A percentile compares a stretch with the other conserved stretches of the same genome.
These are phyloP conservation scores for Corymbia citriodora DNA, from an alignment of 441 rosid species.

Conservation along the genomic window DNA sequence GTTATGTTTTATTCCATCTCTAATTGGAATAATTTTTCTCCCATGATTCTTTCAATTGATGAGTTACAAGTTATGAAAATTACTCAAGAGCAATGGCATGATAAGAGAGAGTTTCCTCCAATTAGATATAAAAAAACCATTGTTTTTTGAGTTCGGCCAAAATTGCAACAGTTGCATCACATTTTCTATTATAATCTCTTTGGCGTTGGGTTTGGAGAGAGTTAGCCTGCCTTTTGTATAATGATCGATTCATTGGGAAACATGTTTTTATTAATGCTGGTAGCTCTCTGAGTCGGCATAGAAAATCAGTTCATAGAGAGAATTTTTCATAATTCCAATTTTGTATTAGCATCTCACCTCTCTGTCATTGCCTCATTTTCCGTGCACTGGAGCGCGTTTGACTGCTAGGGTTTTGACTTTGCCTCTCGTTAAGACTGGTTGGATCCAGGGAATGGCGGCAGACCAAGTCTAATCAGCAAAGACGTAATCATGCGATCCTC, in stretches of 20 bases:
- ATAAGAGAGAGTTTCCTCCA: background rate
- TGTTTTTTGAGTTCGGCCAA: background rate
- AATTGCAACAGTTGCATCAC: background rate
- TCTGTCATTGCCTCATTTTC: background rate
- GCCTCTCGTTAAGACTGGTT: background rate
- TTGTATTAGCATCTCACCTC: background rate
- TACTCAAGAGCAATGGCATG: background rate
- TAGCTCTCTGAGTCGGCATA: background rate
- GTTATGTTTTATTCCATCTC: background rate
- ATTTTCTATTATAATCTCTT: background rate
- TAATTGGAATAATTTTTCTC: background rate
- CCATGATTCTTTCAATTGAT: background rate
- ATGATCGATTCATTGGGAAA: background rate
- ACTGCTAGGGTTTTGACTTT: background rate
- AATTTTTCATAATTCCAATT: background rate
- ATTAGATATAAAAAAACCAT: background rate
- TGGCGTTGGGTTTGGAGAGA: background rate
- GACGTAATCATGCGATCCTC: background rate
- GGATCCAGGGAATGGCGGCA: background rate
- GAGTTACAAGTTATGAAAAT: background rate
- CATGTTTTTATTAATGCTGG: background rate
- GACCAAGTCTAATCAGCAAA: background rate
- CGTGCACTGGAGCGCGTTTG: background rate
- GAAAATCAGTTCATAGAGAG: background rate
- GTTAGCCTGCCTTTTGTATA: background rate